A percentile compares a stretch with the other conserved stretches of the same genome.
Conservation (phyloP, 2,329 filamentous ascomycete genomes). For the Aspergillus sp. region DNA sequence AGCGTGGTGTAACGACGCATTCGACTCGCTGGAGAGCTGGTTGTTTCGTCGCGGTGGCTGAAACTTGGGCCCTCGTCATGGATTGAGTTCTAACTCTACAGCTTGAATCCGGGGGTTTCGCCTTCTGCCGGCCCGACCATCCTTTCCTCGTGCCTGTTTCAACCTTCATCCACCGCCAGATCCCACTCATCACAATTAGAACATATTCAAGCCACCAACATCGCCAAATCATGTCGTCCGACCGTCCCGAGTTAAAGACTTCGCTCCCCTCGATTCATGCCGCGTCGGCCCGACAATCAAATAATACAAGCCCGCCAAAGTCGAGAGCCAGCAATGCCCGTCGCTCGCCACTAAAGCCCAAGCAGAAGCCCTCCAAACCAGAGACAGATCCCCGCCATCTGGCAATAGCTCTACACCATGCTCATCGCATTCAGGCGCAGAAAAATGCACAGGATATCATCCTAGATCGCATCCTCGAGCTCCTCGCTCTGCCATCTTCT, state of each 20-base stretch:
- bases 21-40: neutral
- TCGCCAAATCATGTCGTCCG: constrained; percentile 15
- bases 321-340: constrained; percentile 44
- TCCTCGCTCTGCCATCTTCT: constrained; percentile 63
- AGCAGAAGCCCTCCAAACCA: constrained; percentile 31
- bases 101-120: constrained; percentile 16
- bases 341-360: constrained; percentile 20
- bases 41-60: neutral
- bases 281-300: constrained; percentile 31
- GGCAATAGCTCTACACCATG: constrained; percentile 77
- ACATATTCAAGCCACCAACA: neutral
- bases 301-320: constrained; percentile 37
- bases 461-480: constrained; percentile 67
- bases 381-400: constrained; percentile 46
- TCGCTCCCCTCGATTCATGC: constrained; percentile 44
- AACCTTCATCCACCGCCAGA: constrained; percentile 3
- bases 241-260: constrained; percentile 64
- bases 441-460: constrained; percentile 77
- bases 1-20: constrained; percentile 1
- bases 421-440: constrained; percentile 75
- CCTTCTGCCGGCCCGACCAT: constrained; percentile 13
- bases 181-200: neutral
- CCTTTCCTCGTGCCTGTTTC: neutral
- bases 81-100: constrained; percentile 2
- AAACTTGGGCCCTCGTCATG: constrained; percentile 2